These are phyloP conservation scores for Coniferiporia weirii DNA, from an alignment of 1,284 basidiomycete genomes.

Conservation along the genomic window DNA sequence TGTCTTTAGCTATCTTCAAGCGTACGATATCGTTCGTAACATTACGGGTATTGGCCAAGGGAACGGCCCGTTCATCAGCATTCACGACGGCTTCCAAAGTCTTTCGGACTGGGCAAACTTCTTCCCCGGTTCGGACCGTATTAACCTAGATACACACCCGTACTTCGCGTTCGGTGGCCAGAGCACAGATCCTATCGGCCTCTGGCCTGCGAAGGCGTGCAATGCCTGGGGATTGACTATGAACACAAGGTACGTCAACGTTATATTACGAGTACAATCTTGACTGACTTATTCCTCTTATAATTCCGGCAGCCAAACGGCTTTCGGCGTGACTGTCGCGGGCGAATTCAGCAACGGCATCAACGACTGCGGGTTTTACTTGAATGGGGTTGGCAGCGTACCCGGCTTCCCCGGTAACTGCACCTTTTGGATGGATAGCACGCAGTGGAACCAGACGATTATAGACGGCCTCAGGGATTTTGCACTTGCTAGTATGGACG, in stretches of 20 bases:
- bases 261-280: slow-evolving; percentile 27
- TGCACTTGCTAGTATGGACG: slow-evolving; percentile 37
- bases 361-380: slow-evolving; percentile 45
- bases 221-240: slow-evolving; percentile 19
- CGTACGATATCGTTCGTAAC: slow-evolving; percentile 48
- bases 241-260: slow-evolving; percentile 13
- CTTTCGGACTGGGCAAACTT: slow-evolving; percentile 41
- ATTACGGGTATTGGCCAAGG: slow-evolving; percentile 53
- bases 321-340: slow-evolving; percentile 44
- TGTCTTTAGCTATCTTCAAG: slow-evolving; percentile 29
- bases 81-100: slow-evolving; percentile 44
- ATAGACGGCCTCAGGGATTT: slow-evolving; percentile 32
- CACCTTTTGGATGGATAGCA: slow-evolving; percentile 35
- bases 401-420: slow-evolving; percentile 31
- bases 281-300: slow-evolving; percentile 22
- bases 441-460: slow-evolving; percentile 31
- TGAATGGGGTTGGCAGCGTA: slow-evolving; percentile 42
- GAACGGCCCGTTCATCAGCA: slow-evolving; percentile 49
- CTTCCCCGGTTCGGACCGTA: slow-evolving; percentile 50
- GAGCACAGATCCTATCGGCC: slow-evolving; percentile 33
- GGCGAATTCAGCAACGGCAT: slow-evolving; percentile 45
- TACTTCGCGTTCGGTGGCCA: slow-evolving; percentile 38
- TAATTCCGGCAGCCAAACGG: slow-evolving; percentile 32
- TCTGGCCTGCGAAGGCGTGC: slow-evolving; percentile 29
- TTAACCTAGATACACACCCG: slow-evolving; percentile 48